Percentiles rank a stretch among this genome's conserved stretches.
These are phyloP conservation scores for Entoloma clypeatum DNA, from an alignment of 1,284 basidiomycete genomes.

Conservation along the genomic window DNA sequence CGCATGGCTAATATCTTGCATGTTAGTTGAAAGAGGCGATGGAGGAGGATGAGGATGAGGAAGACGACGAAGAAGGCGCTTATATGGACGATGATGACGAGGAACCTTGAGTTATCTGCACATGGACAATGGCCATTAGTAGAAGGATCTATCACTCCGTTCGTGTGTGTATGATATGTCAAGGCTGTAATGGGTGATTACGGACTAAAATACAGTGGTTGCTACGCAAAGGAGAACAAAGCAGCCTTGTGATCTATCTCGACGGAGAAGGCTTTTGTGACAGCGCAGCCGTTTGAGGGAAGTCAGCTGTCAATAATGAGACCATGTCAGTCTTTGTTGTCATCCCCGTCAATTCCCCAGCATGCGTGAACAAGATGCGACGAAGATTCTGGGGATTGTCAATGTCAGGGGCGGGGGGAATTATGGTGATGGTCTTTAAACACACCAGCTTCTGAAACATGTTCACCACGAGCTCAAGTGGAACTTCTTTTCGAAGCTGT, in stretches of 20 bases:
- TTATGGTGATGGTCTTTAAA: background rate
- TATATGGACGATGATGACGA: slow-evolving; percentile 32
- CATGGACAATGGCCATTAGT: background rate
- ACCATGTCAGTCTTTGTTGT: slow-evolving; percentile 69
- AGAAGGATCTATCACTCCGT: background rate
- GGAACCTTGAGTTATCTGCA: background rate
- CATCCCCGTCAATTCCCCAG: slow-evolving; percentile 58
- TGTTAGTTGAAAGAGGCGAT: slow-evolving; percentile 77
- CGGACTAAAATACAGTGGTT: slow-evolving; percentile 11
- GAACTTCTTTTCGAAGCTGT: slow-evolving; percentile 62
- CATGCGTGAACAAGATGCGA: slow-evolving; percentile 62
- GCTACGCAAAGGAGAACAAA: background rate
- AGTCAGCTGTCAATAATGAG: slow-evolving; percentile 52
- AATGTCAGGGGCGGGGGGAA: background rate
- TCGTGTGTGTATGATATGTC: too few species aligned
- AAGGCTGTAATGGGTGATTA: too few species aligned
- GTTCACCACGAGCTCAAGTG: slow-evolving; percentile 63
- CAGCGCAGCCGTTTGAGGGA: slow-evolving; percentile 50
- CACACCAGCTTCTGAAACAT: slow-evolving; percentile 71
- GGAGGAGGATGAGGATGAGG: slow-evolving; percentile 62
- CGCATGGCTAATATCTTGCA: slow-evolving; percentile 5
- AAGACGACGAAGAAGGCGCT: slow-evolving; percentile 48
- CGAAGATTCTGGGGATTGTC: slow-evolving; percentile 50
- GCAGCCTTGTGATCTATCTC: background rate
- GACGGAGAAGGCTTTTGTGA: slow-evolving; percentile 13